Evolutionary conservation across 371 early-diverging fungal species (phyloP).

Genomic region (Mucor circinelloides): DNA sequence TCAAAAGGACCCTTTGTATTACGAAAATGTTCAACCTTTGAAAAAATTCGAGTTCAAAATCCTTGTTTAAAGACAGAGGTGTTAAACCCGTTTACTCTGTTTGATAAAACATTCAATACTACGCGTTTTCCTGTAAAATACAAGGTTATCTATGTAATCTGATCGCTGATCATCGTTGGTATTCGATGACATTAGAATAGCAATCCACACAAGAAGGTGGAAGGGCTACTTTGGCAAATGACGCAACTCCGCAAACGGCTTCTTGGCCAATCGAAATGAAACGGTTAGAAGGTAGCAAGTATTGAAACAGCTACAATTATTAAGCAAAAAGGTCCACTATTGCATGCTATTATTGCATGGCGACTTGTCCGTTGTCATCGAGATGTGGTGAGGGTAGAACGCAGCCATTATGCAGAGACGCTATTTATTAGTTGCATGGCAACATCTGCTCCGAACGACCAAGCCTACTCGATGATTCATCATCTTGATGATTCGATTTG

Average conservation of each 20-base stretch:
- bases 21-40: neutral
- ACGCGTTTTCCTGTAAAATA: neutral
- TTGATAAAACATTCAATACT: neutral
- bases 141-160: neutral
- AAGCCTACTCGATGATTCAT: neutral
- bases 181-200: neutral
- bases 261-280: neutral
- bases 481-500: neutral
- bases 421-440: neutral
- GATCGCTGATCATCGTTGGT: neutral
- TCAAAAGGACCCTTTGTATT: neutral
- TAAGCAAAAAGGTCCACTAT: neutral
- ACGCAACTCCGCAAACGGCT: constrained; percentile 3
- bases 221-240: neutral
- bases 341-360: neutral
- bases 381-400: neutral
- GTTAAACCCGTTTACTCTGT: no score
- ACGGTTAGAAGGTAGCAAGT: neutral
- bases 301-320: constrained; percentile 2
- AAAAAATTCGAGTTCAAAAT: neutral
- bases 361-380: neutral
- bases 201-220: no score
- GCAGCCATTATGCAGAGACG: neutral
- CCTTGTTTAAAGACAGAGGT: neutral
- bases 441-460: neutral